Evolutionary conservation across 1,284 basidiomycete species (phyloP), one percentile per base, ranked within the genome.

Genomic region (Pholiota adiposa): DNA sequence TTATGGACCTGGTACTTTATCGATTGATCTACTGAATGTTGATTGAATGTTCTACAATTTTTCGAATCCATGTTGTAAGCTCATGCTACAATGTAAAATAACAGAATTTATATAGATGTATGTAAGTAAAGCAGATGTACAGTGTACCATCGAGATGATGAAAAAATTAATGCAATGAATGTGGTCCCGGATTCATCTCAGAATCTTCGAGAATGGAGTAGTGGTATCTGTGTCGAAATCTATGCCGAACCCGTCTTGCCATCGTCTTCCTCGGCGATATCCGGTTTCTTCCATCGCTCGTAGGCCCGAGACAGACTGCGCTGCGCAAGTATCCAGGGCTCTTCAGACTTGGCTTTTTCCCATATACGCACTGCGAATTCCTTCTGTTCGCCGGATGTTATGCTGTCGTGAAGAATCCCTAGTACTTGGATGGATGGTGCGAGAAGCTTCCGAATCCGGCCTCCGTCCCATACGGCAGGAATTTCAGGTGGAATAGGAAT

Each of bases 321-420:
- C 49, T 75, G 76, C 0, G 81, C 85, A 25, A 88, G 76, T 51
- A 79, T 70, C 54, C 80, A 81, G 1, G 86, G 86, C 50, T 86
- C 84, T 1, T 77, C 74, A 1, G 82, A 78, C 71, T 73, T 78
- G 14, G 83, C 79, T 66, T 84, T 86, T 64, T 85, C 81, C 80
- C 83, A 84, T 2, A 81, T 70, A 2, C 82, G 79, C 21, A 65
- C 65, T 3, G 78, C 81, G 67, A 88, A 82, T 59, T 82, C 72
- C 52, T 70, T 75, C 60, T 83, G 82, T 56, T 83, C 78, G 7
- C 85, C 86, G 3, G 79, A 80, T 16, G 74, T 70, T 25, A 85
- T 63, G 59, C 80, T 85, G 44, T 81, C 77, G 23, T 70, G 75
- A n/a, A 84, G 67, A 11, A 85, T 78, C 6, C 69, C 67, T 6